Percentiles rank a stretch among this genome's conserved stretches.
Conservation (phyloP, 1,284 basidiomycete genomes). For the Peniophora sp. region DNA sequence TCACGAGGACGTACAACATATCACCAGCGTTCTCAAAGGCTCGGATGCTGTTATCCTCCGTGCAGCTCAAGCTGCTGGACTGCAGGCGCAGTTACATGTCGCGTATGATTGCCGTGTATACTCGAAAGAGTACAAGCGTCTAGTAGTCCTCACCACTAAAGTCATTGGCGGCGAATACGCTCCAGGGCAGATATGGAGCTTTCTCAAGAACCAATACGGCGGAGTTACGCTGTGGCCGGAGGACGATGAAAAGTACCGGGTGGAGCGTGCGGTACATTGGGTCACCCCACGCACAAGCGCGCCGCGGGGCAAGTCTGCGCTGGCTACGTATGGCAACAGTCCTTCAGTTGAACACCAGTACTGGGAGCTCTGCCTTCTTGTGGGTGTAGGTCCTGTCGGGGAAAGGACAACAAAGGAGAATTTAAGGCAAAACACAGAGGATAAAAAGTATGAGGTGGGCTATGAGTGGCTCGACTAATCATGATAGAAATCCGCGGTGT, state of each 20-base stretch:
- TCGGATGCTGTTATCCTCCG: constrained; percentile 5
- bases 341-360: constrained; percentile 9
- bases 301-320: constrained; percentile 2
- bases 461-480: no score
- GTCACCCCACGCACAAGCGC: no score
- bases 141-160: not conserved
- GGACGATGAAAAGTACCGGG: constrained; percentile 9
- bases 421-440: no score
- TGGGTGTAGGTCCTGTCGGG: constrained; percentile 3
- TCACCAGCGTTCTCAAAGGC: not conserved
- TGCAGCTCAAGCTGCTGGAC: constrained; percentile 2
- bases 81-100: constrained; percentile 9
- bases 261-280: not conserved
- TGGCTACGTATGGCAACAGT: constrained; percentile 14
- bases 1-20: not conserved
- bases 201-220: not conserved
- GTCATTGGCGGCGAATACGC: not conserved
- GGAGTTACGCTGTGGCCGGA: constrained; percentile 5
- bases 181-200: not conserved
- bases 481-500: no score
- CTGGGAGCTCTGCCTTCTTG: constrained; percentile 12
- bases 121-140: not conserved
- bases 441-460: no score
- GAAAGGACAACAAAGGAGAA: no score
- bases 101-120: constrained; percentile 3